Evolutionary conservation across 441 rosid genomes (phyloP), one percentile per base, ranked within the genome.

Genomic region (Aleurites moluccanus): DNA sequence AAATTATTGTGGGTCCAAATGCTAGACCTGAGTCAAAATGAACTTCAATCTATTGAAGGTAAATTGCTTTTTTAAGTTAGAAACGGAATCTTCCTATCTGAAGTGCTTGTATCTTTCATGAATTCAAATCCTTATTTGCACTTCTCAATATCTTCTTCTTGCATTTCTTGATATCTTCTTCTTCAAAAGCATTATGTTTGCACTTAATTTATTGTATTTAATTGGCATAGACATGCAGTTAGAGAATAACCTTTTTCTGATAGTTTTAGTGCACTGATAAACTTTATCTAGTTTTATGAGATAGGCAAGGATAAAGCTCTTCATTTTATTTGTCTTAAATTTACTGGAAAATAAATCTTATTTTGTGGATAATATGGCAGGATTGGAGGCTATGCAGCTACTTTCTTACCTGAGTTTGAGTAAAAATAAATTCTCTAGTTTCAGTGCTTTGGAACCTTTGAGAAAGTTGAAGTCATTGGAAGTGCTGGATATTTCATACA

Each of bases 1-100:
- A 90, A 83, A 65, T 83, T 94, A 45, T 76, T 95, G 77, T 91
- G 96, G 96, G 96, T 95, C 73, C 97, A 89, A 82, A 88, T 90
- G 87, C 86, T 93, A 78, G 97, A 95, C 83, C 91, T 95, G 70
- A 87, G 98, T 84, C 85, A 86, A 80, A 93, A 93, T 61, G 93
- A 95, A 74, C 90, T 95, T 64, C 88, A 44, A 68, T 93, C 98
- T 72, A 77, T 93, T 64, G 95, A 95, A 88, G 99, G 98, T 90
- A 86, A 74, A 38, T 75, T 82, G 40, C 75, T 78, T 56, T 60
- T 27, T 13, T 53, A 64, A 67, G 40, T 76, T 44, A 25, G 49
- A 65, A 44, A 15, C 38, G 10, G 57, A 64, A 21, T 69, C 45
- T 35, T 25, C 33, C 8, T 56, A 21, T 30, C 55, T 65, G 63